Evolutionary conservation across 805 yeast genomes (phyloP).

Genomic region (Yamadazyma nakazawae): DNA sequence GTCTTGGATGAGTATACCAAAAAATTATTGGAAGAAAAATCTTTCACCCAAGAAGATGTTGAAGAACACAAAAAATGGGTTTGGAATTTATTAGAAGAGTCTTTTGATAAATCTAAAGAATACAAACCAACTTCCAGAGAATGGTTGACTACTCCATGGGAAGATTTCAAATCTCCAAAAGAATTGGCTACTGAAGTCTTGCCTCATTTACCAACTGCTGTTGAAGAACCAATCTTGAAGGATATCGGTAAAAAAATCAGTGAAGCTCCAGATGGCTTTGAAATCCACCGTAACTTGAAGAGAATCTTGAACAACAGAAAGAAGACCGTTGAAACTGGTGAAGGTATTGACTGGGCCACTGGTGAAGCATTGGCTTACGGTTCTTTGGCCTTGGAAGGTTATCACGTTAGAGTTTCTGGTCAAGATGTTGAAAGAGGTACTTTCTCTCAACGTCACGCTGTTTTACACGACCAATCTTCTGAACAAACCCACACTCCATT

Average conservation of each 20-base stretch:
- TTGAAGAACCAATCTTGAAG: conserved; percentile 66
- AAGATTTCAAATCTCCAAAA: conserved; percentile 95
- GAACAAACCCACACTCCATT: conserved; percentile 85
- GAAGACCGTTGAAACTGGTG: conserved; percentile 83
- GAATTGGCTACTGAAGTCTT: conserved; percentile 93
- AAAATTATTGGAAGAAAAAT: conserved; percentile 77
- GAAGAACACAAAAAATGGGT: conserved; percentile 98
- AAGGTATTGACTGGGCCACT: conserved; percentile 98
- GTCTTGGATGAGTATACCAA: conserved; percentile 84
- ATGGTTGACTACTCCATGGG: conserved; percentile 99
- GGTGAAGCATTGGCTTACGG: conserved; percentile 99
- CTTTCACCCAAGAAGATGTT: conserved; percentile 86
- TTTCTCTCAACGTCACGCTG: conserved; percentile 98
- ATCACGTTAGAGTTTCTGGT: conserved; percentile 95
- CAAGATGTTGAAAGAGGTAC: conserved; percentile 99
- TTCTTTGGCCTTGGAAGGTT: conserved; percentile 86
- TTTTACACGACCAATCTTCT: conserved; percentile 89
- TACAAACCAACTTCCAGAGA: conserved; percentile 89
- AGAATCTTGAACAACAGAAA: conserved; percentile 87
- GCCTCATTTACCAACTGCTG: conserved; percentile 95
- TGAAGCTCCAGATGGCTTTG: conserved; percentile 82
- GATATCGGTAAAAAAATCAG: conserved; percentile 77
- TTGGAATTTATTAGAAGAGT: conserved; percentile 90
- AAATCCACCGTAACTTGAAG: conserved; percentile 91
- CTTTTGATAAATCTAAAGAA: conserved; percentile 83